Evolutionary conservation across 176 grass and related monocot genomes (phyloP).

Genomic region (Tuctoria greenei): DNA sequence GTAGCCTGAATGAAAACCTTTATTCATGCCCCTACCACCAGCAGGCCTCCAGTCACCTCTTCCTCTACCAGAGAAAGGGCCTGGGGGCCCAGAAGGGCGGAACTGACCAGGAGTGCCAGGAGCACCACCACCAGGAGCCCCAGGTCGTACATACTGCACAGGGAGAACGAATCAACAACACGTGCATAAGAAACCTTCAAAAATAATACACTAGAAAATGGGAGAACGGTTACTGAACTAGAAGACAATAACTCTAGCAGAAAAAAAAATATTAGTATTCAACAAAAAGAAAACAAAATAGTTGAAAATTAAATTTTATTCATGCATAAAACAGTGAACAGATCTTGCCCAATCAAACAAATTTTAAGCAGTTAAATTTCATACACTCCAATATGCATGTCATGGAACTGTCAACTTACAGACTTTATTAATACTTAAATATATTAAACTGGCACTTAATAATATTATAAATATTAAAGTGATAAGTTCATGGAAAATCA

Average conservation of each 20-base stretch:
- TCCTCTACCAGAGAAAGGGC: slow-evolving; percentile 67
- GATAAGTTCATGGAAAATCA: slow-evolving; percentile 29
- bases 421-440: slow-evolving; percentile 7
- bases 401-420: background rate
- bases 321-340: background rate
- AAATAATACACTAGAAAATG: background rate
- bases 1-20: slow-evolving; percentile 65
- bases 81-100: slow-evolving; percentile 63
- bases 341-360: slow-evolving; percentile 9
- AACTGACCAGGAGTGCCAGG: slow-evolving; percentile 53
- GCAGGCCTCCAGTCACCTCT: slow-evolving; percentile 90
- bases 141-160: slow-evolving; percentile 87
- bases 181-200: slow-evolving; percentile 3
- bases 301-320: slow-evolving; percentile 1
- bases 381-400: slow-evolving; percentile 22
- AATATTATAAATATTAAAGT: background rate
- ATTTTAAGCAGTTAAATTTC: slow-evolving; percentile 4
- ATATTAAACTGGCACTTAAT: slow-evolving; percentile 11
- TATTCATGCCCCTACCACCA: slow-evolving; percentile 69
- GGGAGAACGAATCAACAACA: slow-evolving; percentile 31
- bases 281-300: slow-evolving; percentile 10
- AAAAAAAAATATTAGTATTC: background rate
- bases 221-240: background rate
- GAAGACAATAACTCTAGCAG: slow-evolving; percentile 9
- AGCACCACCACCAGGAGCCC: slow-evolving; percentile 60